Evolutionary conservation across 1,284 basidiomycete genomes (phyloP).

Genomic region (Schizophyllum amplum): DNA sequence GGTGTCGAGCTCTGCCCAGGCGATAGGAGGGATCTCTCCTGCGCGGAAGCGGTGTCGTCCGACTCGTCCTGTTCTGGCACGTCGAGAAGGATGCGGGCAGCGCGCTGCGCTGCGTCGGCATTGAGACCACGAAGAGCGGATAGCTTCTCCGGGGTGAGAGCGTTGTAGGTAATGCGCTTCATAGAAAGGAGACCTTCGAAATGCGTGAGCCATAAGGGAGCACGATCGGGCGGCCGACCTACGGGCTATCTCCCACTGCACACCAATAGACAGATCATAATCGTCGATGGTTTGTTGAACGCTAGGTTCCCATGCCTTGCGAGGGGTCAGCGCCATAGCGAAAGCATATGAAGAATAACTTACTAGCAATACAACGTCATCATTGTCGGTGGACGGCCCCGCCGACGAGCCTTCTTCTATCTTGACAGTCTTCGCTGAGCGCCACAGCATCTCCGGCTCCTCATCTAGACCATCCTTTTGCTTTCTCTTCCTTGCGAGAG

Average conservation of each 20-base stretch:
- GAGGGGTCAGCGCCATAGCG: neutral
- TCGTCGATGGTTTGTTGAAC: neutral
- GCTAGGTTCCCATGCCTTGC: neutral
- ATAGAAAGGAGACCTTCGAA: neutral
- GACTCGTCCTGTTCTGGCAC: neutral
- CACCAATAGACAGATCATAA: conserved; percentile 5
- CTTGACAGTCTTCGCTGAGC: neutral
- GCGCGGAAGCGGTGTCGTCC: conserved; percentile 7
- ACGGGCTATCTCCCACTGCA: conserved; percentile 10
- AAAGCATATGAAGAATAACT: neutral
- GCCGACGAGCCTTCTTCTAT: neutral
- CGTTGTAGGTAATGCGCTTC: neutral
- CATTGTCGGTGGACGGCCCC: neutral
- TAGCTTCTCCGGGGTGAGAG: conserved; percentile 1
- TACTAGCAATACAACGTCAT: neutral
- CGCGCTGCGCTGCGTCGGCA: conserved; percentile 11
- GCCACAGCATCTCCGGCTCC: neutral
- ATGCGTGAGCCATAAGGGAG: neutral
- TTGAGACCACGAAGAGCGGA: conserved; percentile 13
- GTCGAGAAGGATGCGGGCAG: conserved; percentile 7
- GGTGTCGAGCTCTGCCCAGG: conserved; percentile 30
- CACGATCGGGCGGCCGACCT: neutral
- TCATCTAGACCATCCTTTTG: neutral
- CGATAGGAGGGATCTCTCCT: conserved; percentile 17
- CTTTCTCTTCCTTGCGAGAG: neutral